phyloP scores from a whole-genome alignment of 1,139 yeast species.

The Zygosaccharomyces pseudobailii region DNA sequence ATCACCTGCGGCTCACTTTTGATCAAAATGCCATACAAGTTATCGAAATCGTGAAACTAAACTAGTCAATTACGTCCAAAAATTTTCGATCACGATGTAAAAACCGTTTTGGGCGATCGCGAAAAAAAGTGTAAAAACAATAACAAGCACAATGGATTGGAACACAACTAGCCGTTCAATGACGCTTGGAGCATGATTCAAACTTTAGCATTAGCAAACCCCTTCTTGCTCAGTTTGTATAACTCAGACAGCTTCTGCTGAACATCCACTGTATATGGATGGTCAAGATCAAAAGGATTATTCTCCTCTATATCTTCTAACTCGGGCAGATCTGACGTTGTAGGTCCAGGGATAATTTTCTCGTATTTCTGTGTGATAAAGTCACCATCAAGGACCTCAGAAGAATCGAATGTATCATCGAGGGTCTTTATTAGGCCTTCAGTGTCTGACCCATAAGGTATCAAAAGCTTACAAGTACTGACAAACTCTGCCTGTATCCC shows the following conservation, averaged over 20 bases:
- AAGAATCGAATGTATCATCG: conserved; percentile 31
- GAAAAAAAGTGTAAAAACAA: background rate
- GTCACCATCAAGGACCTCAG: conserved; percentile 6
- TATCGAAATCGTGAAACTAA: too few species aligned
- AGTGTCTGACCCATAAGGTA: conserved; percentile 51
- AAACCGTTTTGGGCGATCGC: conserved; percentile 1
- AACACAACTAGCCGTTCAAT: too few species aligned
- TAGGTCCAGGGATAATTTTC: conserved; percentile 9
- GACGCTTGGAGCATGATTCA: background rate
- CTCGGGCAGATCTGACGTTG: background rate
- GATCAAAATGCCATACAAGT: background rate
- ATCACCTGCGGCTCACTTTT: background rate
- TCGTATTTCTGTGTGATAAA: conserved; percentile 13
- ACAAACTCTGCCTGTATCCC: conserved; percentile 22
- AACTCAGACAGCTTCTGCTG: conserved; percentile 7
- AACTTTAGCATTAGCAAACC: background rate
- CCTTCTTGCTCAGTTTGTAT: conserved; percentile 2
- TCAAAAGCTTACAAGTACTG: conserved; percentile 38
- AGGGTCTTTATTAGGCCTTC: conserved; percentile 46
- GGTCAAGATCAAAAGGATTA: background rate
- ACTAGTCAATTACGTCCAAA: background rate
- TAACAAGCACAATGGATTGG: too few species aligned
- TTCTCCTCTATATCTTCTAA: background rate
- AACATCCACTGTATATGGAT: conserved; percentile 5
- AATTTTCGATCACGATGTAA: background rate